Evolutionary conservation across 1,284 basidiomycete species (phyloP).

Genomic region (Cerrena zonata): DNA sequence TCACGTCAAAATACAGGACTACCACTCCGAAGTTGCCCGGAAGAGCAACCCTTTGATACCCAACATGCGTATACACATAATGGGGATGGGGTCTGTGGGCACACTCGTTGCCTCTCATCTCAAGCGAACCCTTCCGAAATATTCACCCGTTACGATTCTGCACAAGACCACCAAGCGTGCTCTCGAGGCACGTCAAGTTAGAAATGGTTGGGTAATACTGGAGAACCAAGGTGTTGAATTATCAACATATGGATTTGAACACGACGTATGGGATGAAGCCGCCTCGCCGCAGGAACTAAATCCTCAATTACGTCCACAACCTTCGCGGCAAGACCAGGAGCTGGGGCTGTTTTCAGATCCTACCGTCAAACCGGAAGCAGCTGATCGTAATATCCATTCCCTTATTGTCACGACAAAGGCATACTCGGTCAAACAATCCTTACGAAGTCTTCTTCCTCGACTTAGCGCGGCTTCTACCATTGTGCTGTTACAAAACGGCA

Average conservation of each 20-base stretch:
- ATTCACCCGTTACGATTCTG: conserved; percentile 62
- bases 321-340: no score
- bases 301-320: no score
- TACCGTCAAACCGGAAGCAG: not conserved
- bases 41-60: not conserved
- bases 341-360: no score
- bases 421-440: conserved; percentile 53
- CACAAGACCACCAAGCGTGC: conserved; percentile 43
- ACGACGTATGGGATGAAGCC: conserved; percentile 45
- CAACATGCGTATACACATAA: conserved; percentile 66
- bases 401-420: conserved; percentile 84
- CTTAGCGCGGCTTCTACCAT: conserved; percentile 72
- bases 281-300: no score
- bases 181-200: conserved; percentile 23
- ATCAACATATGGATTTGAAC: conserved; percentile 38
- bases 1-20: not conserved
- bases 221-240: conserved; percentile 43
- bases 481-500: conserved; percentile 85
- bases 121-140: conserved; percentile 48
- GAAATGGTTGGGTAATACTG: conserved; percentile 37
- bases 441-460: conserved; percentile 60
- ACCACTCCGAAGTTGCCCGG: not conserved
- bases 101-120: conserved; percentile 77
- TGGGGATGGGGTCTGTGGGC: conserved; percentile 78
- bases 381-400: conserved; percentile 45